Percentiles rank a stretch among this genome's conserved stretches.
phyloP scores from a whole-genome alignment of 2,329 filamentous ascomycete genomes.

The Ophiosphaerella narmari region DNA sequence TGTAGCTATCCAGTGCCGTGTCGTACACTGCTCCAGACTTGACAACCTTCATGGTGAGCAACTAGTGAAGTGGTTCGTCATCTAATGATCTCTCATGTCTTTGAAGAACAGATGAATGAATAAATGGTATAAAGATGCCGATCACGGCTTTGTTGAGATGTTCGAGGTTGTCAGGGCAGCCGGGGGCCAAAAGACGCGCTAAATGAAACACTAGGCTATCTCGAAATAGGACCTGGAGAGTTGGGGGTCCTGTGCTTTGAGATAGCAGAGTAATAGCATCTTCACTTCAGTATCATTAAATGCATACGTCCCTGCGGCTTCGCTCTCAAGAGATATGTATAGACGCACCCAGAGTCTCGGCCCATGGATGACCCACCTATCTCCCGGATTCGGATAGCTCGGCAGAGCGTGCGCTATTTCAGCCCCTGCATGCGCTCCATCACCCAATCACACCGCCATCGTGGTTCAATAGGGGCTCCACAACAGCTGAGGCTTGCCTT shows the following conservation, averaged over 20 bases:
- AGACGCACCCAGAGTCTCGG: background rate
- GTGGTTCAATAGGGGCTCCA: slow-evolving; percentile 1
- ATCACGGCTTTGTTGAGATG: background rate
- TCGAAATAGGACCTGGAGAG: background rate
- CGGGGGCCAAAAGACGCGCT: background rate
- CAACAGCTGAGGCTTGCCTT: slow-evolving; percentile 4
- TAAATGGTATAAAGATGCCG: background rate
- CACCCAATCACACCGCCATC: background rate
- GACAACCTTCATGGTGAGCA: background rate
- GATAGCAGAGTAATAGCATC: too few species aligned
- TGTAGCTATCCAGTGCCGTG: too few species aligned
- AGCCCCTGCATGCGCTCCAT: background rate
- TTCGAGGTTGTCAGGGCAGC: background rate
- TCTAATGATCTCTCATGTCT: too few species aligned
- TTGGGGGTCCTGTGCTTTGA: too few species aligned
- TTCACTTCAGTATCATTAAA: too few species aligned
- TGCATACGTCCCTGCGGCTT: too few species aligned
- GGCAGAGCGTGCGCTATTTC: background rate
- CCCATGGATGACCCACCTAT: background rate
- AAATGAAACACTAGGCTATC: background rate
- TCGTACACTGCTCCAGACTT: too few species aligned
- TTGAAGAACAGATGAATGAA: background rate
- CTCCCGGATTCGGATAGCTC: background rate
- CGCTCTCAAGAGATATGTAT: too few species aligned
- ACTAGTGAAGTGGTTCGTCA: too few species aligned